Percentiles rank a stretch among this genome's conserved stretches.
phyloP scores from a whole-genome alignment of 495 filamentous ascomycete genomes.

The Aspergillus saccharolyticus region DNA sequence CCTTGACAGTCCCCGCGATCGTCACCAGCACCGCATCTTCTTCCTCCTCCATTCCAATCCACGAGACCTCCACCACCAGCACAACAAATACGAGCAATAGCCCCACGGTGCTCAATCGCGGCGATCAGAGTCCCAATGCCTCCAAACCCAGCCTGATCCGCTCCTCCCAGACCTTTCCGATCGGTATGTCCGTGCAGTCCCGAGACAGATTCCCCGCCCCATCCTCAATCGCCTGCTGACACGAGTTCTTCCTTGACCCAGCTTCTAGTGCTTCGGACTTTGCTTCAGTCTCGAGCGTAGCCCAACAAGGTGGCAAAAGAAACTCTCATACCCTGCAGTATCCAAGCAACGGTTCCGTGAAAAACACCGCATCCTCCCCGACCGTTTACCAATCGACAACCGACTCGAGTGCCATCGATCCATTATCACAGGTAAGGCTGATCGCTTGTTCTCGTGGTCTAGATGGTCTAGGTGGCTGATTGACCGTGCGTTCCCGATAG shows the following conservation, averaged over 20 bases:
- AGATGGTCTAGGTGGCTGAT: constrained; percentile 15
- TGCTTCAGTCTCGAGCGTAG: constrained; percentile 33
- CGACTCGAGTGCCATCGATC: constrained; percentile 48
- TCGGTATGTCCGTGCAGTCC: constrained; percentile 21
- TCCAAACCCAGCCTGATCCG: constrained; percentile 12
- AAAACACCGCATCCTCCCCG: constrained; percentile 26
- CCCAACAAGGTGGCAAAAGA: constrained; percentile 30
- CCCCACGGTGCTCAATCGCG: background rate
- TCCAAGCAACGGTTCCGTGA: constrained; percentile 15
- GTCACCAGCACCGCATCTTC: constrained; percentile 18
- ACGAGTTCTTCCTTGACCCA: constrained; percentile 10
- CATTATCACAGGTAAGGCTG: constrained; percentile 49
- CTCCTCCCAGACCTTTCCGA: constrained; percentile 20
- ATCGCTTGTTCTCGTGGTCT: background rate
- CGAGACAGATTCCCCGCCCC: constrained; percentile 7
- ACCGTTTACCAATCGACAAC: constrained; percentile 29
- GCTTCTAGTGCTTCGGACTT: constrained; percentile 31
- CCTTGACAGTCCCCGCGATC: constrained; percentile 20
- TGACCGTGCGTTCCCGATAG: constrained; percentile 27
- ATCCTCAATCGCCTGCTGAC: constrained; percentile 6
- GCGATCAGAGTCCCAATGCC: constrained; percentile 14
- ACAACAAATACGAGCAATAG: constrained; percentile 1
- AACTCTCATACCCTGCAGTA: constrained; percentile 17
- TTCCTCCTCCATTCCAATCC: constrained; percentile 2
- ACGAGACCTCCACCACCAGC: background rate